Percentiles rank a stretch among this genome's conserved stretches.
Evolutionary conservation across 129 eudicot species (phyloP).

Genomic region (Centaurea solstitialis): DNA sequence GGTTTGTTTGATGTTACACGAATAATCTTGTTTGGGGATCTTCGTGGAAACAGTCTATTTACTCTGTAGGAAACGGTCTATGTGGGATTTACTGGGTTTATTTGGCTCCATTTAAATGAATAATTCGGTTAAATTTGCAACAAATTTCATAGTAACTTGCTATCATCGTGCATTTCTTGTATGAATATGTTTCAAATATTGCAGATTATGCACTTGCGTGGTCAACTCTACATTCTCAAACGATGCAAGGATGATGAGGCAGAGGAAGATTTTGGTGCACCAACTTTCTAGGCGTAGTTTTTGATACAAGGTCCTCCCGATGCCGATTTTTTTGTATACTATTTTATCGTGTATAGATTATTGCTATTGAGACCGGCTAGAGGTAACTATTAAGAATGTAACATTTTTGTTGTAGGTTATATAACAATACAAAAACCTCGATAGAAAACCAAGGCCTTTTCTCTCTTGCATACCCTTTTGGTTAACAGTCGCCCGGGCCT

Average conservation of each 20-base stretch:
- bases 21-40: too few species aligned
- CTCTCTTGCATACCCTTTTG: too few species aligned
- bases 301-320: background rate
- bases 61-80: too few species aligned
- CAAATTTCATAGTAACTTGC: background rate
- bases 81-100: background rate
- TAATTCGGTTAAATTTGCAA: background rate
- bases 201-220: conserved; percentile 72
- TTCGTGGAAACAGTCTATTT: too few species aligned
- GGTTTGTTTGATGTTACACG: background rate
- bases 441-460: background rate
- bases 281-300: conserved; percentile 34
- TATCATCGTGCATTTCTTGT: background rate
- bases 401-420: background rate
- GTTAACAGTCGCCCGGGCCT: too few species aligned
- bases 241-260: conserved; percentile 72
- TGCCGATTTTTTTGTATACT: background rate
- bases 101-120: too few species aligned
- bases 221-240: conserved; percentile 67
- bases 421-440: background rate
- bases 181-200: background rate
- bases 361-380: background rate
- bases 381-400: background rate
- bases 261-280: conserved; percentile 70
- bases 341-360: background rate